phyloP scores from a whole-genome alignment of 176 grass and related monocot genomes.

The Musa itinerans region DNA sequence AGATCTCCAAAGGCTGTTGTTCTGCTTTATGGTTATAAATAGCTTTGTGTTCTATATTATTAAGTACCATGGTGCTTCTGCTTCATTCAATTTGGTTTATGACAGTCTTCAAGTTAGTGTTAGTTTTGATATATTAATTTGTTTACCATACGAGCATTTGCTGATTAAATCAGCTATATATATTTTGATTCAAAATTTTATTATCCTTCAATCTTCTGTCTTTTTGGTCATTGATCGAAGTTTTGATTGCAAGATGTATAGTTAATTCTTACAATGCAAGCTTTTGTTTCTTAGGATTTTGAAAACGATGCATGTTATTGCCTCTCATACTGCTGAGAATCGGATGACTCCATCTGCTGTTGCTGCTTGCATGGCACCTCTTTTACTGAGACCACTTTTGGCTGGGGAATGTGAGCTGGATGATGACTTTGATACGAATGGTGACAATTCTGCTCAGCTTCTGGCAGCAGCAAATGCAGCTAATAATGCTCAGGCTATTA shows the following conservation, averaged over 20 bases:
- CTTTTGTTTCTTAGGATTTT: conserved; percentile 53
- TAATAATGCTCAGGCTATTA: conserved; percentile 91
- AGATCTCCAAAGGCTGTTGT: too few relatives aligned
- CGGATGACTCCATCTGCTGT: conserved; percentile 90
- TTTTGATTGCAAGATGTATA: background rate
- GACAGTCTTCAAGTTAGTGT: background rate
- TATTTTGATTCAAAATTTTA: too few relatives aligned
- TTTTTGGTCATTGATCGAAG: background rate
- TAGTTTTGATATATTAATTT: background rate
- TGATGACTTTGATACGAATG: conserved; percentile 67
- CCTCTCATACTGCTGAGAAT: conserved; percentile 79
- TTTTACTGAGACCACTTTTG: conserved; percentile 85
- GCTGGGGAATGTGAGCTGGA: conserved; percentile 99
- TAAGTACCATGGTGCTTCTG: too few relatives aligned
- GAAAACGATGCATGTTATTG: conserved; percentile 89
- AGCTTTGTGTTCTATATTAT: too few relatives aligned
- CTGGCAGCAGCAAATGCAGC: conserved; percentile 95
- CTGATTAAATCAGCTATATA: too few relatives aligned
- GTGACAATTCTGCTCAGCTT: conserved; percentile 87
- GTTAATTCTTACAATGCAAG: conserved; percentile 18
- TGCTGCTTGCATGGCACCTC: conserved; percentile 98
- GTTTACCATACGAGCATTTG: too few relatives aligned
- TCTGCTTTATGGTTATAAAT: too few relatives aligned
- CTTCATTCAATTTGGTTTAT: too few relatives aligned
- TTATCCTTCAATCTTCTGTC: background rate